These are phyloP conservation scores for Vigna trinervia DNA, from an alignment of 306 rosid species.

Conservation along the genomic window DNA sequence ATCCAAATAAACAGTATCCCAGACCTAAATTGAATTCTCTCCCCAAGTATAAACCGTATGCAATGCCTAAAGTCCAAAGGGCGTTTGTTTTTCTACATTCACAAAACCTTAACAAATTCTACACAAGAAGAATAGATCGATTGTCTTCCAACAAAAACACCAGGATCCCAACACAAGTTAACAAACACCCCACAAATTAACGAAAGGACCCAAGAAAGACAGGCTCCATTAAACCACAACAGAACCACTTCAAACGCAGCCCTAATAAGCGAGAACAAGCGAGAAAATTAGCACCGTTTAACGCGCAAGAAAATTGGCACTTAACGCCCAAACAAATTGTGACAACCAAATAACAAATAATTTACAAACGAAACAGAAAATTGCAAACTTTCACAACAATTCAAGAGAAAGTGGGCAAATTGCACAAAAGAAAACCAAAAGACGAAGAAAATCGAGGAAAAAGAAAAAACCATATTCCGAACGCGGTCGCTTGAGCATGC, in stretches of 20 bases:
- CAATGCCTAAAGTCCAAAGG: neutral
- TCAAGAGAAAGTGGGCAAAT: neutral
- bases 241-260: neutral
- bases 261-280: neutral
- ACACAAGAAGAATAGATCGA: neutral
- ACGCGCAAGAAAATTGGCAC: neutral
- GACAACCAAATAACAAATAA: neutral
- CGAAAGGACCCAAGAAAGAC: neutral
- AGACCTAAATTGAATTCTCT: neutral
- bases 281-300: neutral
- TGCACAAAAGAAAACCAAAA: neutral
- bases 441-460: neutral
- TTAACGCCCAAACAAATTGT: neutral
- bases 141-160: neutral
- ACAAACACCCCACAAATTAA: neutral
- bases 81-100: neutral
- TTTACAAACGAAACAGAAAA: neutral
- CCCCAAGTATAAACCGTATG: neutral
- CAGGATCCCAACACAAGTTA: neutral
- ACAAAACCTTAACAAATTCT: neutral
- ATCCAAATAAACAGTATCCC: neutral
- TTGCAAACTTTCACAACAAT: neutral
- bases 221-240: neutral
- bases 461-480: conserved; percentile 65
- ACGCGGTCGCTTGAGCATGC: conserved; percentile 78